A percentile compares a stretch with the other conserved stretches of the same genome.
Evolutionary conservation across 768 basidiomycete species (phyloP).

Genomic region (Mycena vulgaris): DNA sequence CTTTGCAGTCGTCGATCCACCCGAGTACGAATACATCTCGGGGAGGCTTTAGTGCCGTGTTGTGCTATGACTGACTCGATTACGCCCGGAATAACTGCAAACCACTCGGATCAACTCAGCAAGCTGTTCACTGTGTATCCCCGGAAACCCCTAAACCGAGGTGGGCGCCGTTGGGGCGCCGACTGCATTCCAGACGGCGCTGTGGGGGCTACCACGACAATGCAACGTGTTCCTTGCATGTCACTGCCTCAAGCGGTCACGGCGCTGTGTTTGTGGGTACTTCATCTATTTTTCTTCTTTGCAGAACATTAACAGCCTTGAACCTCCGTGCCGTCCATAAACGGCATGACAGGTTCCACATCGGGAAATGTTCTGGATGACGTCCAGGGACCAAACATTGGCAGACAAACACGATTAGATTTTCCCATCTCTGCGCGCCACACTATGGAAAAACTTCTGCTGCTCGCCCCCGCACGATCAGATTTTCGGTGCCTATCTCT

Average conservation of each 20-base stretch:
- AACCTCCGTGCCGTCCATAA: slow-evolving; percentile 3
- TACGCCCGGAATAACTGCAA: not conserved
- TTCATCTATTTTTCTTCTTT: slow-evolving; percentile 1
- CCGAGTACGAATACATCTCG: slow-evolving; percentile 4
- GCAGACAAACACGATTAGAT: slow-evolving; percentile 10
- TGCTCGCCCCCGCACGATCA: not conserved
- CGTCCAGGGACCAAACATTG: no score
- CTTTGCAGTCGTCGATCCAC: slow-evolving; percentile 11
- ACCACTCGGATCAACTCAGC: not conserved
- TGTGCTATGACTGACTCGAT: no score
- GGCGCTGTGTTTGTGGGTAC: slow-evolving; percentile 26
- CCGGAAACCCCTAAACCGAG: not conserved
- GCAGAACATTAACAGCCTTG: slow-evolving; percentile 11
- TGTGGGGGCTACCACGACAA: slow-evolving; percentile 2
- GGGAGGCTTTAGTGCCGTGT: not conserved
- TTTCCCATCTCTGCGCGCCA: slow-evolving; percentile 31
- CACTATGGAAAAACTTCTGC: not conserved
- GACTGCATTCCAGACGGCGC: not conserved
- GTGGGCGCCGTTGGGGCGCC: not conserved
- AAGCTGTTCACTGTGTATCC: not conserved
- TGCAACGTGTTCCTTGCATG: slow-evolving; percentile 22
- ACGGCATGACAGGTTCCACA: slow-evolving; percentile 7
- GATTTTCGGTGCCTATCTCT: slow-evolving; percentile 17
- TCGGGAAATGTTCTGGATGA: slow-evolving; percentile 1
- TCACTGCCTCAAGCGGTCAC: slow-evolving; percentile 11